These are phyloP conservation scores for Chaetoceros tenuissimus DNA, from an alignment of 108 stramenopile species.

Conservation along the genomic window DNA sequence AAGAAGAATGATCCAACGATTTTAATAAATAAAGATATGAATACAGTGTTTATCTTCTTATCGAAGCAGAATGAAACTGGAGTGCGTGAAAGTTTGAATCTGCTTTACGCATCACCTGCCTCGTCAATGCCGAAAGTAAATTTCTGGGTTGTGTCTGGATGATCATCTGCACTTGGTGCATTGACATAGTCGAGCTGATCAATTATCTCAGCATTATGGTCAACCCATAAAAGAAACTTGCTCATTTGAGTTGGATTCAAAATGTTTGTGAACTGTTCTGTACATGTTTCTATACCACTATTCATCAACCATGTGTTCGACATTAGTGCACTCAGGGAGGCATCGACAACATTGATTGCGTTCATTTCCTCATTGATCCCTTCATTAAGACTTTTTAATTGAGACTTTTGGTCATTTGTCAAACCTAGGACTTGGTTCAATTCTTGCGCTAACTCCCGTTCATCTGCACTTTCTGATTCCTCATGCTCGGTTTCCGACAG, in stretches of 20 bases:
- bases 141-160: constrained; percentile 25
- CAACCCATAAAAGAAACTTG: constrained; percentile 81
- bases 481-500: constrained; percentile 7
- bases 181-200: constrained; percentile 74
- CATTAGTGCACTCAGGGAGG: constrained; percentile 53
- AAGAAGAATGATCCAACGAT: background rate
- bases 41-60: background rate
- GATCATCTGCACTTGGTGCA: constrained; percentile 31
- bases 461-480: constrained; percentile 1
- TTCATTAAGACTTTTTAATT: constrained; percentile 25
- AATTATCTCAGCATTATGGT: constrained; percentile 78
- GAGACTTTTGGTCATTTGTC: constrained; percentile 37
- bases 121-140: constrained; percentile 80
- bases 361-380: constrained; percentile 52
- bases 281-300: constrained; percentile 59
- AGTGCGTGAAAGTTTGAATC: background rate
- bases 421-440: constrained; percentile 51
- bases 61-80: too few species aligned
- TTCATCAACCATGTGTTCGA: constrained; percentile 72
- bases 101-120: background rate
- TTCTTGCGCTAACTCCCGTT: constrained; percentile 26
- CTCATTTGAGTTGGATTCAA: constrained; percentile 78
- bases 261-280: constrained; percentile 65
- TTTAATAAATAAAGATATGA: background rate
- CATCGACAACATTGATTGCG: constrained; percentile 52